Base-by-base conservation (phyloP, 345 rosid genomes). In the Hypericum perforatum region DNA sequence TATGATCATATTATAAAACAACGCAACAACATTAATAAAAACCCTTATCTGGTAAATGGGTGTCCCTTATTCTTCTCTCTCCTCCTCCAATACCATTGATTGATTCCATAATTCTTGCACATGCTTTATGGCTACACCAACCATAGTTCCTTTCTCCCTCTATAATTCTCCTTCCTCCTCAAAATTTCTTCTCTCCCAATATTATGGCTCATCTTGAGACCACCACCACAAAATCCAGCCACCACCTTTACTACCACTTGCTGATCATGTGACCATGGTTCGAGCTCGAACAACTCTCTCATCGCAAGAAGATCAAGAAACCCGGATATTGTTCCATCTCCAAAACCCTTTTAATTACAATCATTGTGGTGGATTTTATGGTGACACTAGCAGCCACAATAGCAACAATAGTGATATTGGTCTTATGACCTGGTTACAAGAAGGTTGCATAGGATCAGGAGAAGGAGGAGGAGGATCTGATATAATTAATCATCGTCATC, bases 191-290 rank as follows among this genome's bases (percentile, higher is more conserved):
- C 32, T 22, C 32, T 22, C 32, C 32, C 32, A 22, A 22, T 22
- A 22, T 22, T 22, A 22, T 22, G 32, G 32, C 32, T 22, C 32
- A 22, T 4, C 32, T 22, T 22, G 32, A 22, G 32, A 22, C 32
- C 32, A 22, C 37, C 6, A 22, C 32, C 32, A 22, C 32, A 22
- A 16, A 42, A 41, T 9, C 29, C 42, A 52, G 42, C 38, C 38
- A 49, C 57, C 50, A 2, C 38, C 47, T 8, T 57, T 57, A 16
- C 46, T 47, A 7, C 39, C 29, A 45, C 53, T n/a, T 22, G 32
- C 52, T 14, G 4, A 4, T 22, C 32, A 70, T 64, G 77, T 79
- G 76, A 75, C 79, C 78, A 85, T 89, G 86, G 73, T 89, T 74
- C 79, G 83, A 52, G 54, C 86, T 68, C 8, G 7, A 13, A 69